Base-by-base conservation (phyloP, 306 rosid species). In the Vigna hirtella region DNA sequence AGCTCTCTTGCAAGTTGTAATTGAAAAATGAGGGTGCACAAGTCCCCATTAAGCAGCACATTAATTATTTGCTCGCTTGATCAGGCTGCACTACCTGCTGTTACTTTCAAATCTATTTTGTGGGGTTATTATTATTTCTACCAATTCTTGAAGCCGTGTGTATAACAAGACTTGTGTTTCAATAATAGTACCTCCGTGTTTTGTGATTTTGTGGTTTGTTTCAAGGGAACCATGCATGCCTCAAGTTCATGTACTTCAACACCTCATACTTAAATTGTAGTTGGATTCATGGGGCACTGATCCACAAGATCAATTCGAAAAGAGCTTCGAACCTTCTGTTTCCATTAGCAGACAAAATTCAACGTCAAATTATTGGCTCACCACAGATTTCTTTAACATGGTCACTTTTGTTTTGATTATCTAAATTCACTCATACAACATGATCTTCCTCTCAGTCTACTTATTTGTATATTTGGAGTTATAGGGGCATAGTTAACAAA, bases 231-330 rank as follows among this genome's bases (percentile, higher is more conserved):
- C 78, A 73, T 81, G 81, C 28, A 26, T 26, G 28, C 51, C 74
- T 77, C 32, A 43, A 84, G 50, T 77, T 81, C 85, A 81, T 77
- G 71, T 53, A 66, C 77, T 67, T 72, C 36, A 66, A 74, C 77
- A 59, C 30, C 72, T 70, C 66, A 56, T 8, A 45, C 63, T 56
- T 76, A n/a, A 61, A 42, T 48, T 6, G 5, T 57, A 11, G 66
- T 78, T 74, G 17, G 63, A 68, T 61, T 70, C 63, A 73, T 52
- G 58, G 83, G 74, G n/a, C 67, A 32, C 49, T 64, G 65, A 66
- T 74, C 66, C 82, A 72, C 74, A 58, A 55, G 61, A 76, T 70
- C 66, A 79, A 68, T 17, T 65, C 75, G 6, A 65, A 59, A 68
- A 48, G 42, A 66, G 76, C 62, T 24, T 64, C 72, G 49, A 66